These are phyloP conservation scores for Bacidia rubella DNA, from an alignment of 495 filamentous ascomycete genomes.

Conservation along the genomic window DNA sequence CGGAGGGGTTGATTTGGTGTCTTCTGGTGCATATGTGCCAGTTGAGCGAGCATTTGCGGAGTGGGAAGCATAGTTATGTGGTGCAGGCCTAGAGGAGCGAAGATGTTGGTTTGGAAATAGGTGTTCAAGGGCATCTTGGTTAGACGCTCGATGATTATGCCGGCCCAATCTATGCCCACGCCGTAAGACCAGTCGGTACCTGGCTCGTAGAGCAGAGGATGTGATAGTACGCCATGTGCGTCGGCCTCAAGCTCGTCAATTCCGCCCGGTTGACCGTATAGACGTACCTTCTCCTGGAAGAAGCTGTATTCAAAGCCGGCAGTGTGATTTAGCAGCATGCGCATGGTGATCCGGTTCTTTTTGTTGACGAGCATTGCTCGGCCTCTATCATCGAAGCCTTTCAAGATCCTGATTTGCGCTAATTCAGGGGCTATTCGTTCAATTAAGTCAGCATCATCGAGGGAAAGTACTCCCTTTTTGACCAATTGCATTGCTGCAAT, in stretches of 20 bases:
- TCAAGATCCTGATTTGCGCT: conserved; percentile 33
- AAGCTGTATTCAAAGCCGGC: conserved; percentile 32
- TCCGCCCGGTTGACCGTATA: conserved; percentile 33
- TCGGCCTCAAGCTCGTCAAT: conserved; percentile 41
- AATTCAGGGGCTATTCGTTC: conserved; percentile 39
- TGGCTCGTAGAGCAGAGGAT: conserved; percentile 44
- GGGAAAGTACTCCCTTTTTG: conserved; percentile 36
- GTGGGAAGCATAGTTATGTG: conserved; percentile 43
- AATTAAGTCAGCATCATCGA: conserved; percentile 38
- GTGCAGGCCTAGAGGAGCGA: conserved; percentile 39
- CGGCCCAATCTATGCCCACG: conserved; percentile 48
- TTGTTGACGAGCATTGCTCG: conserved; percentile 31
- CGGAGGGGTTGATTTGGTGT: conserved; percentile 27
- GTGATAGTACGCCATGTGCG: conserved; percentile 25
- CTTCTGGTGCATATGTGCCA: conserved; percentile 39
- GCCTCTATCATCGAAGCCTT: conserved; percentile 26
- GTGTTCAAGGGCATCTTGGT: conserved; percentile 37
- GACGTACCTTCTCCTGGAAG: conserved; percentile 36
- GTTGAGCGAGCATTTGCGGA: conserved; percentile 31
- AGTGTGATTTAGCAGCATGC: conserved; percentile 50
- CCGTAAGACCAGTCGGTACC: conserved; percentile 45
- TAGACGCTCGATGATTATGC: conserved; percentile 39
- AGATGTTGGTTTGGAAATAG: conserved; percentile 43
- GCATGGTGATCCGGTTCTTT: conserved; percentile 41
- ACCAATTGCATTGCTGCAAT: conserved; percentile 51